Conservation (phyloP, 108 stramenopile genomes). For the Seminavis robusta region DNA sequence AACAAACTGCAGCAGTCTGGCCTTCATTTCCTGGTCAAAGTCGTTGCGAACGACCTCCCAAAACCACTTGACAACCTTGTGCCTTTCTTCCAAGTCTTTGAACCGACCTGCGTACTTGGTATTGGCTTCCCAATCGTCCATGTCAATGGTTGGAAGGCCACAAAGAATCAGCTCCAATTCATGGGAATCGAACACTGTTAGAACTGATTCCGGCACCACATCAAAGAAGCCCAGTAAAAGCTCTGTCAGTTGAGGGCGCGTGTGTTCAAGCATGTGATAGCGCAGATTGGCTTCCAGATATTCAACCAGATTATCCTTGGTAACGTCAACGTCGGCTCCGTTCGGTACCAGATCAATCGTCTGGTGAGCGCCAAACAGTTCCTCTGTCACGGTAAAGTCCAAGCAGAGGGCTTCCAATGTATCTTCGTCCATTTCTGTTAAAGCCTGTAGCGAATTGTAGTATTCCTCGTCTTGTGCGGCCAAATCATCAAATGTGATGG, state of each 20-base stretch:
- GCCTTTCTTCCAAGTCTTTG: constrained; percentile 13
- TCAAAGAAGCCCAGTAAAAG: constrained; percentile 80
- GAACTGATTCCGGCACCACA: constrained; percentile 74
- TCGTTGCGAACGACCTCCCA: constrained; percentile 73
- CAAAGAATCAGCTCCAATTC: constrained; percentile 89
- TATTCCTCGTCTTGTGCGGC: constrained; percentile 64
- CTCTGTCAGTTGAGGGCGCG: constrained; percentile 62
- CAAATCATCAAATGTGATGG: constrained; percentile 74
- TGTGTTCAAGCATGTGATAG: constrained; percentile 68
- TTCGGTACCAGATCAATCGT: constrained; percentile 63
- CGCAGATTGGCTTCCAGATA: constrained; percentile 71
- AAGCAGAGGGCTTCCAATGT: constrained; percentile 58
- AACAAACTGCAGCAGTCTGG: too few relatives aligned
- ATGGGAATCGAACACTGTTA: constrained; percentile 81
- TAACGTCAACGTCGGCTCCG: constrained; percentile 66
- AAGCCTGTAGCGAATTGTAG: constrained; percentile 47
- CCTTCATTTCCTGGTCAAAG: constrained; percentile 70
- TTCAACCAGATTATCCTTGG: constrained; percentile 78
- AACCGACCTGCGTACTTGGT: constrained; percentile 63
- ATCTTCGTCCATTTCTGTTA: constrained; percentile 33
- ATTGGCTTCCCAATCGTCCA: constrained; percentile 69
- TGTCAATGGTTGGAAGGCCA: constrained; percentile 77
- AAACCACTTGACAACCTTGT: constrained; percentile 67
- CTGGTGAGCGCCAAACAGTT: constrained; percentile 48
- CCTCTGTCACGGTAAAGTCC: constrained; percentile 78